These are phyloP conservation scores for Aspergillus alliaceus DNA, from an alignment of 2,329 filamentous ascomycete species.

Conservation along the genomic window DNA sequence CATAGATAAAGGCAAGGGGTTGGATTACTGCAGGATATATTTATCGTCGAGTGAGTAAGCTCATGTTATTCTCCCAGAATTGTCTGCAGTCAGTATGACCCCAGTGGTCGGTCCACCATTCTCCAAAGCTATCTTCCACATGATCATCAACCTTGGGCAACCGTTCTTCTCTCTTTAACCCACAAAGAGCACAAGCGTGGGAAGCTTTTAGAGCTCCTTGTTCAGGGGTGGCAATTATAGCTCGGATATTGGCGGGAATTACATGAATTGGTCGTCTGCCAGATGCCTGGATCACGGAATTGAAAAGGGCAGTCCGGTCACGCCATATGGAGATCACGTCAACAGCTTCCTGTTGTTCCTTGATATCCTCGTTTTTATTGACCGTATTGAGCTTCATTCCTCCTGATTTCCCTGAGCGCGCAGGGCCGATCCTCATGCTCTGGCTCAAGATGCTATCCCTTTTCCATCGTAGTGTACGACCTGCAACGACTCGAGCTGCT, in stretches of 20 bases:
- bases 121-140: constrained; percentile 87
- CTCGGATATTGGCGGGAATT: constrained; percentile 66
- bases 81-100: constrained; percentile 75
- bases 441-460: constrained; percentile 81
- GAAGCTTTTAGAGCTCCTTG: constrained; percentile 72
- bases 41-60: constrained; percentile 66
- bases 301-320: constrained; percentile 70
- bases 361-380: constrained; percentile 76
- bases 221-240: constrained; percentile 60
- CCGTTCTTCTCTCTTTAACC: constrained; percentile 82
- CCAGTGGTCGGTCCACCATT: constrained; percentile 95
- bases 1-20: neutral
- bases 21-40: neutral
- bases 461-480: constrained; percentile 86
- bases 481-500: constrained; percentile 77
- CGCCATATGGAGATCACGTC: constrained; percentile 77
- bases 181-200: constrained; percentile 80
- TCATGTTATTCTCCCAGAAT: constrained; percentile 81
- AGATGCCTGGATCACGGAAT: constrained; percentile 55
- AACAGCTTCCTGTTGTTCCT: constrained; percentile 80
- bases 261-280: constrained; percentile 60
- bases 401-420: constrained; percentile 67
- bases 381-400: constrained; percentile 90
- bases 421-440: constrained; percentile 79
- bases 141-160: constrained; percentile 71